Evolutionary conservation across 352 stramenopile species (phyloP).

Genomic region (Pythium sp.): DNA sequence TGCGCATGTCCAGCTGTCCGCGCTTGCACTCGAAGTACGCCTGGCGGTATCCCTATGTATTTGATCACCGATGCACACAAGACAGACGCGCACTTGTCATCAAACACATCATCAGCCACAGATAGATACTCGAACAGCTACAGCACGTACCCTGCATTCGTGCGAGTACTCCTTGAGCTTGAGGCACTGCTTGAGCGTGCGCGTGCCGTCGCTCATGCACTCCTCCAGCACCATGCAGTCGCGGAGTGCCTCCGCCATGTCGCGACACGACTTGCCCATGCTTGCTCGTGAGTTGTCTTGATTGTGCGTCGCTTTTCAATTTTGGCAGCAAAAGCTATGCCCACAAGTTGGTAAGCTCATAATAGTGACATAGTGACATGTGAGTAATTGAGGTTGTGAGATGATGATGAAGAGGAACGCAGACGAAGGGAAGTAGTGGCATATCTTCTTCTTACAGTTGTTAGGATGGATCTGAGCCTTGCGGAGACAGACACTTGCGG

Average conservation of each 20-base stretch:
- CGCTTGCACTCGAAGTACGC: constrained; percentile 87
- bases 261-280: constrained; percentile 83
- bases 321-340: not conserved
- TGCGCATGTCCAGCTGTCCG: constrained; percentile 82
- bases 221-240: constrained; percentile 78
- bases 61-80: not conserved
- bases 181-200: constrained; percentile 77
- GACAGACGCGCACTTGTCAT: not conserved
- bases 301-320: not conserved
- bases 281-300: not conserved
- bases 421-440: too few relatives aligned
- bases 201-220: constrained; percentile 75
- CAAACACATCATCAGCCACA: not conserved
- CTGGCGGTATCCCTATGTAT: constrained; percentile 58
- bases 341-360: too few relatives aligned
- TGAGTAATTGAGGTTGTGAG: too few relatives aligned
- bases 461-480: too few relatives aligned
- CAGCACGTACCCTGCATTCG: constrained; percentile 59
- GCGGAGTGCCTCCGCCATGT: constrained; percentile 77
- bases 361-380: too few relatives aligned
- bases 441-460: too few relatives aligned
- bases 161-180: constrained; percentile 57
- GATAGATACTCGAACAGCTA: constrained; percentile 1
- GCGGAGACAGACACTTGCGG: too few relatives aligned
- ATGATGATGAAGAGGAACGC: too few relatives aligned